Percentiles rank a stretch among this genome's conserved stretches.
Conservation (phyloP, 257 asterid species). For the Lithospermum erythrorhizon region DNA sequence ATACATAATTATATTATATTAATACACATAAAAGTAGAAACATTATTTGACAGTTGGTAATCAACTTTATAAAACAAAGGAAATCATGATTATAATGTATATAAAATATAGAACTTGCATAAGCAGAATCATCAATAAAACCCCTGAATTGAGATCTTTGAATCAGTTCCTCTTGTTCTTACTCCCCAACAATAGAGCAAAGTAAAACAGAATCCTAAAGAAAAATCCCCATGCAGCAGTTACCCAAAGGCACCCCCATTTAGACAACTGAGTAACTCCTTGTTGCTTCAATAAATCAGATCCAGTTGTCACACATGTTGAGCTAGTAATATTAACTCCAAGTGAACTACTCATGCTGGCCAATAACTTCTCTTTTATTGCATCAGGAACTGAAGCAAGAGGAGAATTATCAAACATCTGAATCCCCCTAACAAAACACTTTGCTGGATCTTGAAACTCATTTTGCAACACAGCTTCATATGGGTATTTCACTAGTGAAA, state of each 20-base stretch:
- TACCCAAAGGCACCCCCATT: conserved; percentile 31
- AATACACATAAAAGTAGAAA: background rate
- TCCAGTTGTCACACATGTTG: conserved; percentile 25
- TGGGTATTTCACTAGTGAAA: conserved; percentile 30
- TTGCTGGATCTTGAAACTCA: conserved; percentile 20
- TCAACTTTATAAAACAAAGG: too few species aligned
- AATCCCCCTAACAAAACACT: conserved; percentile 29
- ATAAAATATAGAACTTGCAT: too few species aligned
- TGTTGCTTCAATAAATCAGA: conserved; percentile 24
- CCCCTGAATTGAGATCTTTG: background rate
- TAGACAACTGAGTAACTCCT: conserved; percentile 19
- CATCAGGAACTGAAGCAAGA: conserved; percentile 5
- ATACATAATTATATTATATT: too few species aligned
- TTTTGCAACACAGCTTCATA: conserved; percentile 28
- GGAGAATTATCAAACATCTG: conserved; percentile 31
- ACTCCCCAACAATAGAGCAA: conserved; percentile 18
- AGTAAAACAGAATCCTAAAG: conserved; percentile 29
- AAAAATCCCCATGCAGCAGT: conserved; percentile 33
- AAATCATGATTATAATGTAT: background rate
- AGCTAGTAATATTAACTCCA: conserved; percentile 20
- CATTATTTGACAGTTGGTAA: background rate
- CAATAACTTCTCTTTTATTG: conserved; percentile 19
- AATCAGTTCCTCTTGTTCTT: conserved; percentile 27
- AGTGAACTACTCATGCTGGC: conserved; percentile 13
- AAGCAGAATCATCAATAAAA: background rate